These are phyloP conservation scores for Fraxinus albicans DNA, from an alignment of 305 asterid species.

Conservation along the genomic window DNA sequence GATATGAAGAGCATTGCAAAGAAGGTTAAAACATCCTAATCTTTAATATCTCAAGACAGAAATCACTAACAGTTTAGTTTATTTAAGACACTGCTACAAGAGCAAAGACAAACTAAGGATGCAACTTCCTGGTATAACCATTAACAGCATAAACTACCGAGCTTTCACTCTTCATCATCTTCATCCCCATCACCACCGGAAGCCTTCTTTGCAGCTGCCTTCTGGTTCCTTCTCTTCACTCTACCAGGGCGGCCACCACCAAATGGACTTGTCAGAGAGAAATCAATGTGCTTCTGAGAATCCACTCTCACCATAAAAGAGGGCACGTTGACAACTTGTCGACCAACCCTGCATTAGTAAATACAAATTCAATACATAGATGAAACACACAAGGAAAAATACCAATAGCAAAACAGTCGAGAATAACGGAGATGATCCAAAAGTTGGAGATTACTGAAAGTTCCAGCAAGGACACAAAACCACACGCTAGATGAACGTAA, in stretches of 20 bases:
- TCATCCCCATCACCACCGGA: constrained; percentile 64
- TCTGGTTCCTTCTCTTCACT: constrained; percentile 60
- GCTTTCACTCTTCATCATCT: constrained; percentile 50
- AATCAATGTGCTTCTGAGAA: constrained; percentile 58
- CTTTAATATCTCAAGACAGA: constrained; percentile 17
- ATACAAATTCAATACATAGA: background rate
- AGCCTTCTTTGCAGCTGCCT: constrained; percentile 59
- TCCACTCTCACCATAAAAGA: constrained; percentile 58
- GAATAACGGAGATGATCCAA: background rate
- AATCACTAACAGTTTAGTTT: background rate
- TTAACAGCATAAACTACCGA: background rate
- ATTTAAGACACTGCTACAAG: background rate
- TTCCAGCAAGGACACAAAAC: background rate
- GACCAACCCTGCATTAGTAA: constrained; percentile 45
- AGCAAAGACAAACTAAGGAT: constrained; percentile 3
- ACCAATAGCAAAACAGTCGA: no score
- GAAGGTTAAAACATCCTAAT: background rate
- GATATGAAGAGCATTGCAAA: background rate
- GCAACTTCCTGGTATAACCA: background rate
- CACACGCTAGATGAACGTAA: background rate
- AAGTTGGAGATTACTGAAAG: background rate
- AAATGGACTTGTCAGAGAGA: constrained; percentile 62
- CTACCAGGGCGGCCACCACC: constrained; percentile 65
- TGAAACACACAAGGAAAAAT: background rate
- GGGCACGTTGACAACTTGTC: constrained; percentile 61